These are phyloP conservation scores for Sindora glabra DNA, from an alignment of 306 rosid genomes.

Conservation along the genomic window DNA sequence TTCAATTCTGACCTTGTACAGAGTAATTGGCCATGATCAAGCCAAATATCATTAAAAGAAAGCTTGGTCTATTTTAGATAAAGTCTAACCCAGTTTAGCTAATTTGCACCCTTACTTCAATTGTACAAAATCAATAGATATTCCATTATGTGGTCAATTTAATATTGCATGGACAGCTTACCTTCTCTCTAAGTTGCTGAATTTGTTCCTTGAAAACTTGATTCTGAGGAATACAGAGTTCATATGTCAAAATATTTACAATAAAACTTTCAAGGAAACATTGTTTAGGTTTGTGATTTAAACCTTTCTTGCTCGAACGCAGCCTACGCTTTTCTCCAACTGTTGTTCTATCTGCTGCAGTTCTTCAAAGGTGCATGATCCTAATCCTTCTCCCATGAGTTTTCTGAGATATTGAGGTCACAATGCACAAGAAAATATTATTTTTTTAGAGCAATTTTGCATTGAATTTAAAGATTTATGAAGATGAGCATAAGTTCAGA, in stretches of 20 bases:
- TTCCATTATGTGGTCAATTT: background rate
- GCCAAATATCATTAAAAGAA: too few relatives aligned
- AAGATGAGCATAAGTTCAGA: background rate
- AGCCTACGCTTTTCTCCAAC: conserved; percentile 63
- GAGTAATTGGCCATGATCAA: too few relatives aligned
- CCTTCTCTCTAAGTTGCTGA: conserved; percentile 56
- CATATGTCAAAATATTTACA: background rate
- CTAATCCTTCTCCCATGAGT: conserved; percentile 75
- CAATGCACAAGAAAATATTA: background rate
- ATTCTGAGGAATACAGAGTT: conserved; percentile 32
- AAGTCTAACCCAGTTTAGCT: too few relatives aligned
- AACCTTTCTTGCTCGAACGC: conserved; percentile 74
- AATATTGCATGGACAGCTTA: conserved; percentile 18
- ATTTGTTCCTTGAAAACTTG: conserved; percentile 68
- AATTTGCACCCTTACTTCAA: background rate
- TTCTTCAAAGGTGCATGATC: conserved; percentile 60
- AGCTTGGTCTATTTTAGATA: too few relatives aligned
- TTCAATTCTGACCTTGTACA: too few relatives aligned
- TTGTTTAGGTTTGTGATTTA: background rate
- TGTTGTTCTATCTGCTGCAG: conserved; percentile 65
- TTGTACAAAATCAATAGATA: background rate
- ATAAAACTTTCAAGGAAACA: background rate
- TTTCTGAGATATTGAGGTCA: conserved; percentile 31
- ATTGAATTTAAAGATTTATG: background rate
- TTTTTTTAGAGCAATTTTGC: background rate